Conservation (phyloP, 2,329 filamentous ascomycete genomes). For the Onygenales sp. region DNA sequence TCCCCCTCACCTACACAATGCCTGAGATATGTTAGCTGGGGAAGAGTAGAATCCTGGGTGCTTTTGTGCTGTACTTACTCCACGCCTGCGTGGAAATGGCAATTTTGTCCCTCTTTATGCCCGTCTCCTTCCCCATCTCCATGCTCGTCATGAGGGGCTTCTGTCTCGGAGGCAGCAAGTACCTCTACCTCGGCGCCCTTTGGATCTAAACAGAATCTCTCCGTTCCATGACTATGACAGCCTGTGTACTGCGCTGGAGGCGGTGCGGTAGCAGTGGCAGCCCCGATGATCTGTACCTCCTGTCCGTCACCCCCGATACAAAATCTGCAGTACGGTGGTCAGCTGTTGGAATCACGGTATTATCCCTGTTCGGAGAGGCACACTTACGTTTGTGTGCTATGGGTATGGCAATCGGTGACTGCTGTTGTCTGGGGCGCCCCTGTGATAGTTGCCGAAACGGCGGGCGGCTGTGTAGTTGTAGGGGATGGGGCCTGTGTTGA, state of each 20-base stretch:
- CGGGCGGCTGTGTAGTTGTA: slow-evolving; percentile 11
- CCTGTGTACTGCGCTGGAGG: slow-evolving; percentile 53
- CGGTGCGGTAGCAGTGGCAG: slow-evolving; percentile 46
- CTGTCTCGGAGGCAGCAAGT: slow-evolving; percentile 24
- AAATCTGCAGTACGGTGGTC: slow-evolving; percentile 13
- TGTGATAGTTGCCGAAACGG: slow-evolving; percentile 20
- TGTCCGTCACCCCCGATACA: slow-evolving; percentile 26
- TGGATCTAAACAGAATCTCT: slow-evolving; percentile 52
- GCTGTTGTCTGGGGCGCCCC: slow-evolving; percentile 32
- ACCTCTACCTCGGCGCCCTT: slow-evolving; percentile 54
- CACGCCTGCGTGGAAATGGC: slow-evolving; percentile 67
- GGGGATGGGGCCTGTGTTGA: slow-evolving; percentile 13
- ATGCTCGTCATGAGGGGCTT: slow-evolving; percentile 16
- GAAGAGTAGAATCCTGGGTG: too few species aligned
- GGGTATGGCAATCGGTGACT: slow-evolving; percentile 45
- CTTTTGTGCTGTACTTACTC: slow-evolving; percentile 45
- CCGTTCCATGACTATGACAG: slow-evolving; percentile 53
- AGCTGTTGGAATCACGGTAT: not conserved
- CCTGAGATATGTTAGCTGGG: slow-evolving; percentile 10
- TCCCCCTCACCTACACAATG: slow-evolving; percentile 48
- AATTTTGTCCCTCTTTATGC: slow-evolving; percentile 33
- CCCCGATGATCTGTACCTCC: slow-evolving; percentile 29
- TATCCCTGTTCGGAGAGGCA: not conserved
- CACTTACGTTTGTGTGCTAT: slow-evolving; percentile 35
- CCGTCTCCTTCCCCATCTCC: slow-evolving; percentile 21